Percentiles rank a stretch among this genome's conserved stretches.
These are phyloP conservation scores for Fusarium camptoceras DNA, from an alignment of 2,329 filamentous ascomycete species.

Conservation along the genomic window DNA sequence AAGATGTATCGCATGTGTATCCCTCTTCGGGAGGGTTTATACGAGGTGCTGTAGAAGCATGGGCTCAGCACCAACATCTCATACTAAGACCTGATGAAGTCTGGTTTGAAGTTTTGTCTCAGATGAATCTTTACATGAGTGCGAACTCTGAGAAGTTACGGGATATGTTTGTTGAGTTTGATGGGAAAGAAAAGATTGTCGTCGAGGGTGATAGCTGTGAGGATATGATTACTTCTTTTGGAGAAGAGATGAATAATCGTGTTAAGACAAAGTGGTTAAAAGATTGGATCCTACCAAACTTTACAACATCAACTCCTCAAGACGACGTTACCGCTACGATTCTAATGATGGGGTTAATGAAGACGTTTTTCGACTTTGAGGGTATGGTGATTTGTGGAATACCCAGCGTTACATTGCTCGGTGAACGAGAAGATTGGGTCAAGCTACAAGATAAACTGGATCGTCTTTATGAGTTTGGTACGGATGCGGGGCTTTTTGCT, in stretches of 20 bases:
- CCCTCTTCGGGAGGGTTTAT: conserved; percentile 57
- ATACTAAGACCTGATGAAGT: conserved; percentile 65
- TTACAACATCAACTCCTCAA: conserved; percentile 54
- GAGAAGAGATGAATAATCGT: conserved; percentile 55
- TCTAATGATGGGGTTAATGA: conserved; percentile 59
- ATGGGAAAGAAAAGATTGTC: conserved; percentile 56
- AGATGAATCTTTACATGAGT: conserved; percentile 64
- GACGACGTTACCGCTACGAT: conserved; percentile 57
- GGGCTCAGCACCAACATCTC: conserved; percentile 63
- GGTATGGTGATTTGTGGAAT: conserved; percentile 57
- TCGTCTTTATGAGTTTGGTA: conserved; percentile 57
- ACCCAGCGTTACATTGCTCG: conserved; percentile 57
- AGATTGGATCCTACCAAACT: conserved; percentile 58
- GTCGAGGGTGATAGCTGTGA: conserved; percentile 45
- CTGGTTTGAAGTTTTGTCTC: conserved; percentile 66
- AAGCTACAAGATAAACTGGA: conserved; percentile 57
- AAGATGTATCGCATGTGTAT: conserved; percentile 40
- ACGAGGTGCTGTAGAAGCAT: conserved; percentile 59
- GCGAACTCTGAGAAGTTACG: conserved; percentile 60
- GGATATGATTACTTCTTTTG: conserved; percentile 48
- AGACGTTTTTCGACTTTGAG: conserved; percentile 55
- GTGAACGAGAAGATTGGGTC: conserved; percentile 55
- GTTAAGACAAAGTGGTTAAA: conserved; percentile 56
- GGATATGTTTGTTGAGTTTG: conserved; percentile 59
- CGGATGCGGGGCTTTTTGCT: conserved; percentile 55